These are phyloP conservation scores for Casuarina cunninghamiana DNA, from an alignment of 306 rosid species.

Conservation along the genomic window DNA sequence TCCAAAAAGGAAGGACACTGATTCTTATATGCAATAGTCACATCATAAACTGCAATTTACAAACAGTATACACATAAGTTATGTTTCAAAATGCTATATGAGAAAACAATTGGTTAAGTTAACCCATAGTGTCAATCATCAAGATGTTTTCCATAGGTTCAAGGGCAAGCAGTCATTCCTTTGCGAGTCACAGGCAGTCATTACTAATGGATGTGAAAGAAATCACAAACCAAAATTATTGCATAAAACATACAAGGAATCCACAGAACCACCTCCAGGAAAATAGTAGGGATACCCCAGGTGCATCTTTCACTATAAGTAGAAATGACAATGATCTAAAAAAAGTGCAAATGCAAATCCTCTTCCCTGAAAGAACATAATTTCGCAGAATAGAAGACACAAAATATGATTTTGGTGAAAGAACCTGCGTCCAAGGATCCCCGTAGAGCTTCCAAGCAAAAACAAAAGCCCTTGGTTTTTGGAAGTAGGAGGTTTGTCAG, in stretches of 20 bases:
- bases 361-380: neutral
- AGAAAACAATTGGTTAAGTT: neutral
- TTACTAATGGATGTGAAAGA: neutral
- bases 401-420: conserved; percentile 6
- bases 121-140: neutral
- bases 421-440: conserved; percentile 90
- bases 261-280: neutral
- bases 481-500: conserved; percentile 80
- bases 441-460: conserved; percentile 73
- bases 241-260: neutral
- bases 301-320: neutral
- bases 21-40: conserved; percentile 80
- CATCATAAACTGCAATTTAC: conserved; percentile 75
- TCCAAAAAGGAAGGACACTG: conserved; percentile 78
- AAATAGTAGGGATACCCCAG: neutral
- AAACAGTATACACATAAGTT: conserved; percentile 13
- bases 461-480: conserved; percentile 83
- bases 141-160: neutral
- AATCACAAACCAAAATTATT: neutral
- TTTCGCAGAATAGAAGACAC: neutral
- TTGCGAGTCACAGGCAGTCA: neutral
- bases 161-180: neutral
- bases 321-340: neutral
- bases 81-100: conserved; percentile 7
- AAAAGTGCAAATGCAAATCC: neutral